Evolutionary conservation across 768 basidiomycete genomes (phyloP).

Genomic region (Tubosaeta sp.): DNA sequence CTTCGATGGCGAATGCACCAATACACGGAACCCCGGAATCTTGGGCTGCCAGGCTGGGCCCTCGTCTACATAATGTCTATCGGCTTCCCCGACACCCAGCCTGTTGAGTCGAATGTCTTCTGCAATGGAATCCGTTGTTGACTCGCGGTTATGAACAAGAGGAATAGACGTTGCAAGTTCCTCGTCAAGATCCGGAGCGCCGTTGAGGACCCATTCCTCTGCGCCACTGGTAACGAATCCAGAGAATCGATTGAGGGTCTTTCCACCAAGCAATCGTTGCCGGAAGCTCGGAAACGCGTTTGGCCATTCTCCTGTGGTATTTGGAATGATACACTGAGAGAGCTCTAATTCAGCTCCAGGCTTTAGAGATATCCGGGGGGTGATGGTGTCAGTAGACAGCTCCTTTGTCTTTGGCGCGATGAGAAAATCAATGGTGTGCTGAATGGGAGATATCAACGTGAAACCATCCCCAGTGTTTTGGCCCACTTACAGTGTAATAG

Average conservation of each 20-base stretch:
- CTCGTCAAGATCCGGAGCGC: conserved; percentile 37
- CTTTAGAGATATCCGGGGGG: conserved; percentile 41
- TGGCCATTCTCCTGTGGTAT: conserved; percentile 68
- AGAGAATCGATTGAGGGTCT: conserved; percentile 79
- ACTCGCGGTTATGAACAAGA: conserved; percentile 26
- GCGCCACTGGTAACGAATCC: conserved; percentile 84
- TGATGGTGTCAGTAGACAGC: conserved; percentile 43
- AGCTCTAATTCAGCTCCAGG: conserved; percentile 21
- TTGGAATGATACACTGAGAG: conserved; percentile 47
- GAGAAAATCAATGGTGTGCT: conserved; percentile 68
- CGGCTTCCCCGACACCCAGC: conserved; percentile 52
- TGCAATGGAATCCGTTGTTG: conserved; percentile 35
- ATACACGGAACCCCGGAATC: conserved; percentile 65
- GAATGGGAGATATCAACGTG: conserved; percentile 1
- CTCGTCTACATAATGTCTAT: conserved; percentile 66
- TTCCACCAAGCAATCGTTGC: conserved; percentile 69
- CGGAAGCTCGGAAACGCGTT: conserved; percentile 60
- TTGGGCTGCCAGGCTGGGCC: conserved; percentile 73
- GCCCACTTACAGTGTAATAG: conserved; percentile 63
- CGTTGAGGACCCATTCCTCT: conserved; percentile 78
- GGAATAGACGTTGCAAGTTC: conserved; percentile 16
- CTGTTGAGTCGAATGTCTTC: conserved; percentile 38
- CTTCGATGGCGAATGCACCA: conserved; percentile 81
- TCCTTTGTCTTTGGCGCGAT: conserved; percentile 39
- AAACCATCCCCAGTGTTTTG: not conserved